Conservation (phyloP, 2,329 filamentous ascomycete species). For the Fonsecaea monophora region DNA sequence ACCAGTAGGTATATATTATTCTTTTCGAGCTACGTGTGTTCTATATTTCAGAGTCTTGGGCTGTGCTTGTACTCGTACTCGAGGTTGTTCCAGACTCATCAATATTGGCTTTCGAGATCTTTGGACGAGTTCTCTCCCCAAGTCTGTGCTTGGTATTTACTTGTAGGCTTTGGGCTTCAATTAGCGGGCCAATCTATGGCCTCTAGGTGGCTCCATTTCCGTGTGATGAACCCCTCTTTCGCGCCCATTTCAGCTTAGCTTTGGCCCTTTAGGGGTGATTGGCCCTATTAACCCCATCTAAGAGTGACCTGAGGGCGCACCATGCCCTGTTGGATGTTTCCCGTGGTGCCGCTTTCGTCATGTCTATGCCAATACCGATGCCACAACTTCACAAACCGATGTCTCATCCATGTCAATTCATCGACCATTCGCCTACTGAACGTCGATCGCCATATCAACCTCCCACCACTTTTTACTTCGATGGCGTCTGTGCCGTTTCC, state of each 20-base stretch:
- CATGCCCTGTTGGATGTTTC: slow-evolving; percentile 20
- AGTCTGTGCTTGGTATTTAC: neutral
- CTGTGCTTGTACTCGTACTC: neutral
- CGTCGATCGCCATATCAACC: slow-evolving; percentile 27
- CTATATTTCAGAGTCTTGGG: neutral
- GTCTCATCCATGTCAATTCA: slow-evolving; percentile 15
- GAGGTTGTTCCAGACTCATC: neutral
- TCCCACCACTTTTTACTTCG: slow-evolving; percentile 7
- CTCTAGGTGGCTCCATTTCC: neutral
- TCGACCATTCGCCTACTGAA: slow-evolving; percentile 18
- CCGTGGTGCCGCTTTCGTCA: slow-evolving; percentile 30
- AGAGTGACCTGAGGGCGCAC: slow-evolving; percentile 13
- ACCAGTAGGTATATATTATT: neutral
- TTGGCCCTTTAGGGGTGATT: slow-evolving; percentile 4
- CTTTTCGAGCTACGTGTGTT: neutral
- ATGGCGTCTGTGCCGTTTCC: slow-evolving; percentile 18
- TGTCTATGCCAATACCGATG: slow-evolving; percentile 14
- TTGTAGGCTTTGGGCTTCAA: neutral
- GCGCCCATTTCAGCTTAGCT: slow-evolving; percentile 1
- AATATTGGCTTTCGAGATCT: slow-evolving; percentile 6
- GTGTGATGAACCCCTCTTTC: neutral
- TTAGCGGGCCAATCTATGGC: neutral
- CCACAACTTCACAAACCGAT: slow-evolving; percentile 13
- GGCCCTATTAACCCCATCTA: neutral
- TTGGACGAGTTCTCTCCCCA: neutral